These are phyloP conservation scores for Hygrophorus pudorinus DNA, from an alignment of 768 basidiomycete species.

Conservation along the genomic window DNA sequence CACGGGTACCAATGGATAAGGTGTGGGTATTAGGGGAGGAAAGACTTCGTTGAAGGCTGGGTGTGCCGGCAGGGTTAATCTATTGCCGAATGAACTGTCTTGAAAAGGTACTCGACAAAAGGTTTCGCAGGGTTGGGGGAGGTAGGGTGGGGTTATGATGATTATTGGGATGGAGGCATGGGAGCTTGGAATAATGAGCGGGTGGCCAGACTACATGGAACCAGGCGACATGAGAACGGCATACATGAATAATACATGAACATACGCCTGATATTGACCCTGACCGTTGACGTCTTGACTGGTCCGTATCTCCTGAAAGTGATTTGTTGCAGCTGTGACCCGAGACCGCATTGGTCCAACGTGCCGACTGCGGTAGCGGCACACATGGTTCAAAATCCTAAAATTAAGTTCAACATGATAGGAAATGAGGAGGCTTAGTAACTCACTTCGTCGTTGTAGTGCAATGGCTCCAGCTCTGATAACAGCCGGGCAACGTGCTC, in stretches of 20 bases:
- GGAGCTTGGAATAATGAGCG: constrained; percentile 20
- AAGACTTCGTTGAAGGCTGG: constrained; percentile 35
- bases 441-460: constrained; percentile 10
- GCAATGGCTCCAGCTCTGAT: constrained; percentile 26
- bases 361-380: not conserved
- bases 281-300: constrained; percentile 15
- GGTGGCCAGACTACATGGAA: constrained; percentile 8
- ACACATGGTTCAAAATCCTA: not conserved
- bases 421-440: not conserved
- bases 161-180: constrained; percentile 37
- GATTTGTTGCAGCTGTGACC: not conserved
- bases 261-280: constrained; percentile 14
- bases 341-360: not conserved
- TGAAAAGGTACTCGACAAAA: constrained; percentile 44
- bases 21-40: constrained; percentile 28
- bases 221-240: not conserved
- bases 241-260: not conserved
- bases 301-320: constrained; percentile 2
- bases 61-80: constrained; percentile 39
- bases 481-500: constrained; percentile 32
- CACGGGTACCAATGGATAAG: constrained; percentile 15
- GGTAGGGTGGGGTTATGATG: constrained; percentile 36
- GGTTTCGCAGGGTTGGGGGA: constrained; percentile 25
- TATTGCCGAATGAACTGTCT: constrained; percentile 40
- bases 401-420: not conserved